Evolutionary conservation across 1,139 yeast species (phyloP), one percentile per base, ranked within the genome.

Genomic region (Lodderomyces orthopsilosis): DNA sequence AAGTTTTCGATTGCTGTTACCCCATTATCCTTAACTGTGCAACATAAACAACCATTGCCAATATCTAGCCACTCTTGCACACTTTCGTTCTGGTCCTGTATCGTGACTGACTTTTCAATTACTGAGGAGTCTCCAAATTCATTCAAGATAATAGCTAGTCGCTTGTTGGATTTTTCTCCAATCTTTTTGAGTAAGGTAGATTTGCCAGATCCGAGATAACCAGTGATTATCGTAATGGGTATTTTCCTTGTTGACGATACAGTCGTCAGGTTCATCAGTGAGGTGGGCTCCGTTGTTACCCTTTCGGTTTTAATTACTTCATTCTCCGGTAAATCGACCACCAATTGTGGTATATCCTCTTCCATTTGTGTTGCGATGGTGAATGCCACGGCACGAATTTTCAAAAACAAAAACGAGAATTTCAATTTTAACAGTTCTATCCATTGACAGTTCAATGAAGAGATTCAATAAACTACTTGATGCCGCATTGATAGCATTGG

Each of bases 11-110:
- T 90, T 0, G 99, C 99, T 32, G 84, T 74, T 1, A 93, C 97
- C 6, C 98, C 98, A 46, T 83, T 86, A 59, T 91, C 97, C 59
- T 89, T 90, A 19, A 94, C 95, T 0, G 98, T 87, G 56, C 98
- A 93, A 59, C 99, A 93, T 41, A 94, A 73, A 62, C 99, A 93
- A 1, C 98, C 98, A 59, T 93, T 93, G 2, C 96, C 97, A 24
- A 93, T 68, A 62, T 93, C 98, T 3, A 93, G 71, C 98, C 98
- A 94, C 59, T 93, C 98, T 56, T 90, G 88, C 41, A 87, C 85
- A 1, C 79, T 63, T 6, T 70, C 70, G n/a, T 71, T 47, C 18
- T 70, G 65, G 52, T 85, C 87, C 51, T 82, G 76, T 10, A 93
- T 83, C 0, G 95, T 85, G 46, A 93, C 76, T 0, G 95, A 79